Evolutionary conservation across 1,284 basidiomycete genomes (phyloP).

Genomic region (Hortiboletus rubellus): DNA sequence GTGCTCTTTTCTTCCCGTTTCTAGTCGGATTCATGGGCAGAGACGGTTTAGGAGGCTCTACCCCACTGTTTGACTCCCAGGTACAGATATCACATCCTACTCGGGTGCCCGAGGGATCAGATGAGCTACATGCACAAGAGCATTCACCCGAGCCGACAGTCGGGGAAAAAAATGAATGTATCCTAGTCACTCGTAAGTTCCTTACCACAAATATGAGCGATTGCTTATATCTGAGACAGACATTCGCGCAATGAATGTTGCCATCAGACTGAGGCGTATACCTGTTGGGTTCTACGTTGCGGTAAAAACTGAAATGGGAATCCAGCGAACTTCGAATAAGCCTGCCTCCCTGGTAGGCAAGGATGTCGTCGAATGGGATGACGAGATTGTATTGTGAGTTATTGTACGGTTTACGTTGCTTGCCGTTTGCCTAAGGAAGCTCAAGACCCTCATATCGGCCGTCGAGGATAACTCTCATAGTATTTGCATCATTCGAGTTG

Average conservation of each 20-base stretch:
- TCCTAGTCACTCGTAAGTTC: too few species aligned
- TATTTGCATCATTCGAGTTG: slow-evolving; percentile 1
- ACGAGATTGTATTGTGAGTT: background rate
- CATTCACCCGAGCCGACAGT: background rate
- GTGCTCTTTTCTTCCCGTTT: background rate
- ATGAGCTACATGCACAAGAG: background rate
- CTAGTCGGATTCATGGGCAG: background rate
- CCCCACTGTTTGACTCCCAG: background rate
- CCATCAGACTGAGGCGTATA: background rate
- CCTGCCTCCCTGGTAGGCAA: background rate
- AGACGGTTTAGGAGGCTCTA: background rate
- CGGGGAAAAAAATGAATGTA: too few species aligned
- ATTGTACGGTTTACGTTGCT: background rate
- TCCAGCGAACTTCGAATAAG: background rate
- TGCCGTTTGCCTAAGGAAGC: background rate
- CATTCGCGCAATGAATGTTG: background rate
- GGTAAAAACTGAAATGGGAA: background rate
- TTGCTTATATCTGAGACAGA: background rate
- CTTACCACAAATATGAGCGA: too few species aligned
- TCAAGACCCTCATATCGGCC: background rate
- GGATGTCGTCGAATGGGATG: background rate
- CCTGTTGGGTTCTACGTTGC: background rate
- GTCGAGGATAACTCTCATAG: background rate
- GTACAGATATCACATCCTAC: background rate
- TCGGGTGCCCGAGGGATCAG: background rate